These are phyloP conservation scores for Pogostemon cablin DNA, from an alignment of 257 asterid species.

Conservation along the genomic window DNA sequence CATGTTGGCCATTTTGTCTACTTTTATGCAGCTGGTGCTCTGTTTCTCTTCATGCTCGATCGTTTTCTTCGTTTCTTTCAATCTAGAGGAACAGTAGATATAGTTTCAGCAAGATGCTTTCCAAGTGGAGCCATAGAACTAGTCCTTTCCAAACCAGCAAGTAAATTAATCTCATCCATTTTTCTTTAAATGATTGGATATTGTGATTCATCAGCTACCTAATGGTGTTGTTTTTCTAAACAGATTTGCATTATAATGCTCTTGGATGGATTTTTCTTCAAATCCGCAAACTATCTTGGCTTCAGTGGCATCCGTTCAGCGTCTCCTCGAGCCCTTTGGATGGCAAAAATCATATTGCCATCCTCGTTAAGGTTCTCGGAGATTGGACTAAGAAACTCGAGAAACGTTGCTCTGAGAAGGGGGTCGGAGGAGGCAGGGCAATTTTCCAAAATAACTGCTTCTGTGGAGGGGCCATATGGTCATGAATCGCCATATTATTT, in stretches of 20 bases:
- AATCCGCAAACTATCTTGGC: constrained; percentile 66
- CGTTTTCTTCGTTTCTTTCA: constrained; percentile 83
- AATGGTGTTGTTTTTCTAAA: constrained; percentile 1
- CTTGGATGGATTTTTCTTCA: constrained; percentile 79
- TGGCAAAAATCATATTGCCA: constrained; percentile 54
- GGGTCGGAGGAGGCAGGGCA: constrained; percentile 22
- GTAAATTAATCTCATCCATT: constrained; percentile 36
- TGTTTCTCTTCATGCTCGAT: constrained; percentile 79
- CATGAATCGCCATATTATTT: constrained; percentile 83
- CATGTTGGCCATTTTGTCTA: constrained; percentile 68
- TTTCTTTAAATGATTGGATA: too few relatives aligned
- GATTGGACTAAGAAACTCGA: constrained; percentile 59
- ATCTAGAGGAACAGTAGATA: constrained; percentile 59
- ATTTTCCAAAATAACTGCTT: constrained; percentile 50
- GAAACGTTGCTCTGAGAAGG: constrained; percentile 30
- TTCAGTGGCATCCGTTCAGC: constrained; percentile 86
- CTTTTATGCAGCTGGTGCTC: constrained; percentile 63
- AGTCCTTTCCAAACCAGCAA: constrained; percentile 70
- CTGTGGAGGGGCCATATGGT: constrained; percentile 90
- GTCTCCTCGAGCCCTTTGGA: constrained; percentile 78
- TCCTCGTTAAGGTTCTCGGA: constrained; percentile 74
- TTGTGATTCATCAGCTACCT: too few relatives aligned
- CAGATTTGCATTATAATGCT: constrained; percentile 72
- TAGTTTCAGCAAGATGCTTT: constrained; percentile 58
- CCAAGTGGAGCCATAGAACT: constrained; percentile 80